A percentile compares a stretch with the other conserved stretches of the same genome.
These are phyloP conservation scores for Coprinopsis strossmayeri DNA, from an alignment of 768 basidiomycete genomes.

Conservation along the genomic window DNA sequence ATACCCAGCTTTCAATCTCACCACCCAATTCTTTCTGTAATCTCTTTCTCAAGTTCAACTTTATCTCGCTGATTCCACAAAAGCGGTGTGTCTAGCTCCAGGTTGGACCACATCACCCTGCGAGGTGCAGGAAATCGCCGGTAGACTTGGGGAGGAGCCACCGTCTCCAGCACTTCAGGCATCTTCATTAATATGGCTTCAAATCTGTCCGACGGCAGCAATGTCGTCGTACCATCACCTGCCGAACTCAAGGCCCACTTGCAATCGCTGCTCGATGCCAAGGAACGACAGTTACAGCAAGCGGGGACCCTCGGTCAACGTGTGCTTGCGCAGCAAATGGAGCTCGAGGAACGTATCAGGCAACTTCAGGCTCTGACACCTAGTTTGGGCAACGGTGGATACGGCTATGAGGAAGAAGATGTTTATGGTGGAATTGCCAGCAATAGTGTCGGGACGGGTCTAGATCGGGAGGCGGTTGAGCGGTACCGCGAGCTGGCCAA, in stretches of 20 bases:
- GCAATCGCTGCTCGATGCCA: conserved; percentile 73
- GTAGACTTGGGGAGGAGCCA: too few relatives aligned
- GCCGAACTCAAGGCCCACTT: conserved; percentile 59
- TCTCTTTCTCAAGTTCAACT: not conserved
- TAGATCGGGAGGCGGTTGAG: conserved; percentile 58
- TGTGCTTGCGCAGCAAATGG: conserved; percentile 88
- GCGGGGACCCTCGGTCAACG: conserved; percentile 91
- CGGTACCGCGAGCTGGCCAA: conserved; percentile 74
- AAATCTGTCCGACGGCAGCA: not conserved
- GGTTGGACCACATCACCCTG: too few relatives aligned
- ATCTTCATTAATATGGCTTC: not conserved
- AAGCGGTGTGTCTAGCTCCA: too few relatives aligned
- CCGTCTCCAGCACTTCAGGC: not conserved
- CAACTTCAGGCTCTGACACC: conserved; percentile 43
- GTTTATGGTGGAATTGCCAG: conserved; percentile 11
- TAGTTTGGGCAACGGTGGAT: conserved; percentile 46
- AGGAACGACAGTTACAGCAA: conserved; percentile 88
- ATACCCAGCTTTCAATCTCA: not conserved
- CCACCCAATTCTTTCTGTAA: not conserved
- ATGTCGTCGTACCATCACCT: conserved; percentile 24
- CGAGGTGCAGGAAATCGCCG: too few relatives aligned
- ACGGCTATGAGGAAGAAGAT: conserved; percentile 19
- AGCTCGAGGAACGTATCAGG: conserved; percentile 82
- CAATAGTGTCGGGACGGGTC: conserved; percentile 9
- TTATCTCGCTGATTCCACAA: too few relatives aligned